phyloP scores from a whole-genome alignment of 306 rosid species.

The Elaeagnus macrophylla region DNA sequence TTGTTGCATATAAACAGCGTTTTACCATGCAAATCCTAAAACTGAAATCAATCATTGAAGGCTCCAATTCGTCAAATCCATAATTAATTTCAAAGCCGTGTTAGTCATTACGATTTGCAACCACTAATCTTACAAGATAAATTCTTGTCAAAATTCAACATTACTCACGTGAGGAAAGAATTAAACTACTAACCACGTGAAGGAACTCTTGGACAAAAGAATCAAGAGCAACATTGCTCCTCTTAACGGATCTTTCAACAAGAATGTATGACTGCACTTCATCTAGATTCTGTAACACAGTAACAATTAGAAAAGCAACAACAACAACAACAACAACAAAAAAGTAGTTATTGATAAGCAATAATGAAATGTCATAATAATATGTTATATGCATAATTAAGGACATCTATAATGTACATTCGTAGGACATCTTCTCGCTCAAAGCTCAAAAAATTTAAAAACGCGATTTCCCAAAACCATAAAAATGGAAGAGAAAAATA shows the following conservation, averaged over 20 bases:
- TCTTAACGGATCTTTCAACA: constrained; percentile 46
- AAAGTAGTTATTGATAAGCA: constrained; percentile 2
- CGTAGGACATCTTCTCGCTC: background rate
- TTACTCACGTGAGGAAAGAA: constrained; percentile 2
- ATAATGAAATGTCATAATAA: background rate
- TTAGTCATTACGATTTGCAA: no score
- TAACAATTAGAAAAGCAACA: no score
- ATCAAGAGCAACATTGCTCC: constrained; percentile 36
- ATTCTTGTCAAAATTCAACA: background rate
- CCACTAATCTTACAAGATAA: no score
- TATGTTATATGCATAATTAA: no score
- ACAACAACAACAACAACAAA: constrained; percentile 9
- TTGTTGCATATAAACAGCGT: background rate
- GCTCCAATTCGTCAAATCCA: no score
- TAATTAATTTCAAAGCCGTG: no score
- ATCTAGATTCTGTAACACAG: constrained; percentile 52
- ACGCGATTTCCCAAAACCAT: background rate
- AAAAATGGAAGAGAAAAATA: background rate
- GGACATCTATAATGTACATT: no score
- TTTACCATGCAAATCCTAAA: background rate
- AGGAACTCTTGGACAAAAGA: constrained; percentile 43
- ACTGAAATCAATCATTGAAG: no score
- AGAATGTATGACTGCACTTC: constrained; percentile 86
- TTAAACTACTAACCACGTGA: constrained; percentile 53
- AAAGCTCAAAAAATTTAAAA: background rate